Evolutionary conservation across 345 rosid species (phyloP).

Genomic region (Excoecaria cochinchinensis): DNA sequence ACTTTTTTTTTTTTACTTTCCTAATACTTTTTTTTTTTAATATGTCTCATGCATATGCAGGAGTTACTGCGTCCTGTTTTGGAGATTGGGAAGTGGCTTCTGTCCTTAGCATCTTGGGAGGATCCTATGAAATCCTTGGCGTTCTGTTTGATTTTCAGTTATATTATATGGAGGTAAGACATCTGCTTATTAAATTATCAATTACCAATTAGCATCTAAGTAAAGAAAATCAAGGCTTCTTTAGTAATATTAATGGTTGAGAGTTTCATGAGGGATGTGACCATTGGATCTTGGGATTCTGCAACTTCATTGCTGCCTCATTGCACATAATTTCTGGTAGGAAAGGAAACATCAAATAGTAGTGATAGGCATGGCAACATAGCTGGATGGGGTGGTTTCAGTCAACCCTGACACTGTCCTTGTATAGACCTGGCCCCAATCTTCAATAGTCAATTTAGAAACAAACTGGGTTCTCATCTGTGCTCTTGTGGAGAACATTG

Average conservation of each 20-base stretch:
- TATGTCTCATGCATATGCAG: slow-evolving; percentile 37
- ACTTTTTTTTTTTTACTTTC: neutral
- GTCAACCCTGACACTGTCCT: no score
- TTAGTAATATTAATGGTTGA: neutral
- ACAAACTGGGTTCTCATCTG: no score
- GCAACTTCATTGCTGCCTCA: no score
- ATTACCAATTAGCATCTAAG: neutral
- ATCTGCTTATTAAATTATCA: neutral
- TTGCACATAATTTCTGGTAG: no score
- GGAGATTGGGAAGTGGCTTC: slow-evolving; percentile 60
- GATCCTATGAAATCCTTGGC: slow-evolving; percentile 61
- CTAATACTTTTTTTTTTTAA: neutral
- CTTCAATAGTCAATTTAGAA: no score
- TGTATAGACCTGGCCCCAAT: no score
- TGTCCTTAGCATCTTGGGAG: slow-evolving; percentile 69
- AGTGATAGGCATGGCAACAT: neutral
- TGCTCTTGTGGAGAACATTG: no score
- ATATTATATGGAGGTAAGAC: slow-evolving; percentile 65
- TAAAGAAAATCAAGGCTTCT: neutral
- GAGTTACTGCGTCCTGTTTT: slow-evolving; percentile 72
- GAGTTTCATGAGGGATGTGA: neutral
- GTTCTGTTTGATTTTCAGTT: slow-evolving; percentile 63
- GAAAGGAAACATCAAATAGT: neutral
- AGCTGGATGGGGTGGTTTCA: neutral
- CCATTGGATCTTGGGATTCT: neutral